Base-by-base conservation (phyloP, 805 yeast genomes). In the Metschnikowia kofuensis region DNA sequence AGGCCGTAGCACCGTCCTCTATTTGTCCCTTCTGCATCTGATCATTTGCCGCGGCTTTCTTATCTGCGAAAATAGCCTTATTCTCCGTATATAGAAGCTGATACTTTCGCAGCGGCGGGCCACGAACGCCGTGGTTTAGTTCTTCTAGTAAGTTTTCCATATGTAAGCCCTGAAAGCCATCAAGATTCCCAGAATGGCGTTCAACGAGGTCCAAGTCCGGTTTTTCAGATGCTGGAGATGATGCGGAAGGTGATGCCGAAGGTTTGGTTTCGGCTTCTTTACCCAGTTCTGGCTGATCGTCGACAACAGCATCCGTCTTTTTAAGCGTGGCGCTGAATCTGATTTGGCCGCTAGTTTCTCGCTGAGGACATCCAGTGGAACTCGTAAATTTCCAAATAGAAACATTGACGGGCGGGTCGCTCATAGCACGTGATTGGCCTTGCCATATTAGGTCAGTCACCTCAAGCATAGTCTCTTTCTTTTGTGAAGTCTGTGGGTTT, bases 361-460 rank as follows among this genome's bases (percentile, higher is more conserved):
- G 42, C 9, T 48, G 45, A 8, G 50, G 52, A 34, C 46, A 45
- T 11, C 51, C 40, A 9, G 46, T 42, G 3, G 68, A 64, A 9
- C 61, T 30, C 16, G 59, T 59, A 45, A 72, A 68, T 45, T 49
- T 57, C 73, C 74, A 72, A 6, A 54, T 38, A 10, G 52, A 29
- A 13, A 47, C 53, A 21, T 34, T 34, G 5, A 15, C 26, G 8
- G 42, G 39, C 34, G 36, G 32, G 16, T 38, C 36, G 11, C 47
- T 39, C 26, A 42, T 21, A 7, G 35, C 34, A 16, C 38, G 41
- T 27, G 40, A 31, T n/a, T 28, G 16, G n/a, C 49, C 53, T 44
- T 37, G 39, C 46, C 42, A 40, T 35, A 50, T 12, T 36, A 16
- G 10, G 10, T 36, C 27, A 6, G 2, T 12, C 8, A 16, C 9